Evolutionary conservation across 1,139 yeast genomes (phyloP), one percentile per base, ranked within the genome.

Genomic region (Meyerozyma carpophila): DNA sequence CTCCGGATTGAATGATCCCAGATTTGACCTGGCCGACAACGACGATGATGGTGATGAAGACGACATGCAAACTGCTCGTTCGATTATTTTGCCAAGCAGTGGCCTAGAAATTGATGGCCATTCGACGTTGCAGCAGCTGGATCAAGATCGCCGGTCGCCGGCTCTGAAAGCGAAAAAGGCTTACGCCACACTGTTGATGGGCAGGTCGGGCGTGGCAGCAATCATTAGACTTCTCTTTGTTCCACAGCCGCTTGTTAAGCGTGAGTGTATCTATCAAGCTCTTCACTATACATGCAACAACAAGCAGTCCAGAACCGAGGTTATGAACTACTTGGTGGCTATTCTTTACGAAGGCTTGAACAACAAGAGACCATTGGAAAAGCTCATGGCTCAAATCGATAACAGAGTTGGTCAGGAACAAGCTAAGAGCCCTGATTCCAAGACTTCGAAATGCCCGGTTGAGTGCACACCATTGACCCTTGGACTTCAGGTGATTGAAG

Each of bases 401-500:
- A 58, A 57, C 36, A 66, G 67, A 24, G 14, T 31, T 3, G 34
- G 18, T 13, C 20, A 13, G 7, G 34, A 31, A 13, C 16, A 31
- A 13, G 11, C n/a, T 13, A 28, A 28, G 14, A n/a, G 62, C 70
- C 3, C 46, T 8, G 24, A 21, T 3, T 5, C 24, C 8, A 21
- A 21, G 8, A 21, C 6, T 46, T 16, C 14, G 32, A 14, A 36
- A 10, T 4, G 4, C 37, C 5, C n/a, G 38, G 11, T 73, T 7
- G 85, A 82, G 25, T 75, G 87, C 16, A 77, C 93, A 0, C 86
- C 93, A 0, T 55, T 83, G 13, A 68, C 79, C 8, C 83, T 89
- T 24, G 91, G 91, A 1, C 83, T 81, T 42, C 96, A 90, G 57
- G 75, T 84, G 5, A 71, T 90, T 40, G 96, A 88, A 50, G 83